Evolutionary conservation across 805 yeast species (phyloP).

Genomic region (Pichia nanzhaoensis): DNA sequence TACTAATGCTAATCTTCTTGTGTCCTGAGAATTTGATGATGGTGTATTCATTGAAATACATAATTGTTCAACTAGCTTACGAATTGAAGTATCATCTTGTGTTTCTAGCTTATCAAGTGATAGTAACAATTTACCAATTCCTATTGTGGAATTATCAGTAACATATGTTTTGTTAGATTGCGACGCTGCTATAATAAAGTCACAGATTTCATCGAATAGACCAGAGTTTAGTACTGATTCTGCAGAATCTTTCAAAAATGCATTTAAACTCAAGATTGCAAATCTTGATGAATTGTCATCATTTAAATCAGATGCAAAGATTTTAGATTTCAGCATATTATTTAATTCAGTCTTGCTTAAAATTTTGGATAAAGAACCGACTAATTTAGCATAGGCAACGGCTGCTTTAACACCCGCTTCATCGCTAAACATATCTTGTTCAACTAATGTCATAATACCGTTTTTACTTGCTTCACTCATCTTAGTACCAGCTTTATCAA

Average conservation of each 20-base stretch:
- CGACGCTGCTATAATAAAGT: slow-evolving; percentile 40
- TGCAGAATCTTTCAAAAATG: slow-evolving; percentile 77
- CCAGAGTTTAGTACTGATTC: slow-evolving; percentile 49
- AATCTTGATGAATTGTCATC: slow-evolving; percentile 45
- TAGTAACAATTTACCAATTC: slow-evolving; percentile 74
- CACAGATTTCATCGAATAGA: slow-evolving; percentile 41
- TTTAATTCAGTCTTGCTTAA: slow-evolving; percentile 58
- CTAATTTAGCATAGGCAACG: slow-evolving; percentile 68
- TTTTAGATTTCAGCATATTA: slow-evolving; percentile 51
- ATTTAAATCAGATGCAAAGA: slow-evolving; percentile 39
- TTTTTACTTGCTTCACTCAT: slow-evolving; percentile 68
- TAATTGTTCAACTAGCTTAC: slow-evolving; percentile 41
- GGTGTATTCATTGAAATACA: slow-evolving; percentile 47
- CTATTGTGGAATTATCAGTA: slow-evolving; percentile 70
- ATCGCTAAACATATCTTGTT: slow-evolving; percentile 47
- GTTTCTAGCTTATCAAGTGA: slow-evolving; percentile 36
- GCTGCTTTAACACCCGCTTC: slow-evolving; percentile 48
- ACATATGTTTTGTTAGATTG: slow-evolving; percentile 42
- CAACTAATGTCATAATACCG: slow-evolving; percentile 64
- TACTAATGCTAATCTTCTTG: slow-evolving; percentile 73
- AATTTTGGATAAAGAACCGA: slow-evolving; percentile 70
- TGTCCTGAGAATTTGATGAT: slow-evolving; percentile 57
- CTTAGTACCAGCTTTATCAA: slow-evolving; percentile 68
- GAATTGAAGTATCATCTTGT: slow-evolving; percentile 11
- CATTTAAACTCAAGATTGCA: slow-evolving; percentile 66